A percentile compares a stretch with the other conserved stretches of the same genome.
phyloP scores from a whole-genome alignment of 768 basidiomycete genomes.

The Suillus subaureus region DNA sequence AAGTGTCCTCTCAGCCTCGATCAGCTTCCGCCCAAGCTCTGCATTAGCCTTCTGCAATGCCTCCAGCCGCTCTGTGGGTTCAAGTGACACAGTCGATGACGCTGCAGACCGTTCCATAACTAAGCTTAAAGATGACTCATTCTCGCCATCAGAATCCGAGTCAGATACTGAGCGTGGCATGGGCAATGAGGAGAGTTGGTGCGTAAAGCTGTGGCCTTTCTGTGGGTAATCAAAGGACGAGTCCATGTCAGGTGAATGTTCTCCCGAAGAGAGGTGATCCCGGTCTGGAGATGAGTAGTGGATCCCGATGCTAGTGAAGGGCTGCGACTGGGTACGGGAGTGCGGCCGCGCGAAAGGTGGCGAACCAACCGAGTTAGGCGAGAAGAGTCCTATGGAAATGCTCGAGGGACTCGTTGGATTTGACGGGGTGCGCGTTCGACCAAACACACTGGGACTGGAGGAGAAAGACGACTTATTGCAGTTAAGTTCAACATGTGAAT shows the following conservation, averaged over 20 bases:
- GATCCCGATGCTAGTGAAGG: conserved; percentile 41
- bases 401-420: conserved; percentile 54
- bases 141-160: conserved; percentile 55
- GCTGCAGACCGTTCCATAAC: conserved; percentile 61
- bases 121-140: conserved; percentile 53
- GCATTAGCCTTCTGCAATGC: conserved; percentile 71
- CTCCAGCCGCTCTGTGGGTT: conserved; percentile 72
- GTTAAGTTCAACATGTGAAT: conserved; percentile 7
- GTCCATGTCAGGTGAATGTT: conserved; percentile 39
- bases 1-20: conserved; percentile 72
- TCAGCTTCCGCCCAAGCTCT: conserved; percentile 73
- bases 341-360: conserved; percentile 58
- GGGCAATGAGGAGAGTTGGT: conserved; percentile 54
- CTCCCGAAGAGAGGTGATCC: conserved; percentile 32
- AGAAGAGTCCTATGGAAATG: conserved; percentile 30
- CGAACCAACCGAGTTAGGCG: conserved; percentile 50
- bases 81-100: conserved; percentile 69
- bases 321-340: conserved; percentile 61
- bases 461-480: conserved; percentile 34
- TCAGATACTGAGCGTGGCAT: conserved; percentile 53
- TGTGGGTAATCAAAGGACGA: conserved; percentile 40
- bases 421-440: conserved; percentile 67
- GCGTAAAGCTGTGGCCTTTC: conserved; percentile 43
- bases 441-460: conserved; percentile 47
- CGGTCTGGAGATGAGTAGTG: conserved; percentile 47